These are phyloP conservation scores for Nannochloris sp. DNA, from an alignment of 139 green algal genomes.

Conservation along the genomic window DNA sequence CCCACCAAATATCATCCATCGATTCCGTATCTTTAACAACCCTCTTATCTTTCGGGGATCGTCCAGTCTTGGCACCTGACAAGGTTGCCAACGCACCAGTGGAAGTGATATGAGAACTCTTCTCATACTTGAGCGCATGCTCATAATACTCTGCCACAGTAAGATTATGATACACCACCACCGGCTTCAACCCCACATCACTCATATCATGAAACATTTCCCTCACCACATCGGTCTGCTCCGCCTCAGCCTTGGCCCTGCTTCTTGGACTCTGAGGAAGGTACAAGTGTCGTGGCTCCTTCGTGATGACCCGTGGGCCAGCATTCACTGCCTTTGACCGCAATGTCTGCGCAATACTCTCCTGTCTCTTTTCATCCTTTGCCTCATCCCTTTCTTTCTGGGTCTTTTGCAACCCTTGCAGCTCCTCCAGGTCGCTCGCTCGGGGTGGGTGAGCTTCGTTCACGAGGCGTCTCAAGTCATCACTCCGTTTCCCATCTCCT, in stretches of 20 bases:
- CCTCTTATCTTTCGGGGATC: slow-evolving; percentile 87
- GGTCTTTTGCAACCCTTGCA: slow-evolving; percentile 32
- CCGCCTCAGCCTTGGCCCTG: slow-evolving; percentile 9
- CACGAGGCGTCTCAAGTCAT: slow-evolving; percentile 12
- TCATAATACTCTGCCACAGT: slow-evolving; percentile 53
- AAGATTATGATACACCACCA: slow-evolving; percentile 65
- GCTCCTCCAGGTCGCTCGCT: slow-evolving; percentile 22
- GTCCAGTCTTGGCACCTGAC: slow-evolving; percentile 80
- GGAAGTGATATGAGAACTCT: slow-evolving; percentile 53
- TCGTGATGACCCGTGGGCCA: slow-evolving; percentile 15
- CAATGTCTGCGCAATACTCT: slow-evolving; percentile 20
- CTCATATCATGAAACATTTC: slow-evolving; percentile 39
- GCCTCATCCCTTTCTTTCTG: slow-evolving; percentile 13
- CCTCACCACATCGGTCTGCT: slow-evolving; percentile 26
- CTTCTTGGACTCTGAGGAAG: slow-evolving; percentile 24
- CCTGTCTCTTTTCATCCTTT: background rate
- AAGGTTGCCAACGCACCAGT: slow-evolving; percentile 65
- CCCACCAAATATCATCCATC: slow-evolving; percentile 79
- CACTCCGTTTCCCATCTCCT: background rate
- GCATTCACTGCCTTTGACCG: slow-evolving; percentile 7
- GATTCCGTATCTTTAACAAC: slow-evolving; percentile 69
- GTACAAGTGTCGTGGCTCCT: slow-evolving; percentile 29
- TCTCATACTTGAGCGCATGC: slow-evolving; percentile 45
- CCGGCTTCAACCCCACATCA: slow-evolving; percentile 63
- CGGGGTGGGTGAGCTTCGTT: slow-evolving; percentile 28